phyloP scores from a whole-genome alignment of 75 land plant species.

The Gnetum montanum region DNA sequence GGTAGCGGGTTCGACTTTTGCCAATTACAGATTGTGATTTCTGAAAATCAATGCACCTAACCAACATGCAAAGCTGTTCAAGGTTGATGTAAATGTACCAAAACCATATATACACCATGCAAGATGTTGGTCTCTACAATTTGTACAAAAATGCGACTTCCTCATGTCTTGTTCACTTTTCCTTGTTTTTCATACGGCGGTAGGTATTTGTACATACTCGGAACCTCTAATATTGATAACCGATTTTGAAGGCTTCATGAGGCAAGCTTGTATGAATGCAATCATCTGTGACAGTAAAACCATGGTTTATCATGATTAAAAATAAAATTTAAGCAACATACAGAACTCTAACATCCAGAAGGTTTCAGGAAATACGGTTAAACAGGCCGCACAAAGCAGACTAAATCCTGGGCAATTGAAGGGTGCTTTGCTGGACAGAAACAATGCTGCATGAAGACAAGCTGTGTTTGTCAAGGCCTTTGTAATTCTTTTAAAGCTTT shows the following conservation, averaged over 20 bases:
- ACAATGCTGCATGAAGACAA: constrained; percentile 53
- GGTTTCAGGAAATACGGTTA: constrained; percentile 30
- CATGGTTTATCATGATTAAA: not conserved
- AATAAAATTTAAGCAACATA: not conserved
- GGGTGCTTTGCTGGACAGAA: constrained; percentile 61
- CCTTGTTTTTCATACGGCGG: constrained; percentile 2
- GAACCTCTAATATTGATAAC: constrained; percentile 1
- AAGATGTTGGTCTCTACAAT: no score
- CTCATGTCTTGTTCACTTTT: no score
- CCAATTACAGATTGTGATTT: no score
- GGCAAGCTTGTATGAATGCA: constrained; percentile 30
- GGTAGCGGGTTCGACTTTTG: no score
- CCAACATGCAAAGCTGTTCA: no score
- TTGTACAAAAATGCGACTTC: no score
- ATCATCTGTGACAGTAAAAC: constrained; percentile 25
- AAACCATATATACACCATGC: no score
- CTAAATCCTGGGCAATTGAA: constrained; percentile 76
- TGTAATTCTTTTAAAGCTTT: no score
- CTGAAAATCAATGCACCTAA: no score
- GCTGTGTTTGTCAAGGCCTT: no score
- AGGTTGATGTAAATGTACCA: no score
- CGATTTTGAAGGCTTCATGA: constrained; percentile 19
- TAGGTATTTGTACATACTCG: not conserved
- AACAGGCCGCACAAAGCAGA: constrained; percentile 51
- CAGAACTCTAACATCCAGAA: not conserved